A percentile compares a stretch with the other conserved stretches of the same genome.
These are phyloP conservation scores for Leccinum subrobustum DNA, from an alignment of 1,284 basidiomycete species.

Conservation along the genomic window DNA sequence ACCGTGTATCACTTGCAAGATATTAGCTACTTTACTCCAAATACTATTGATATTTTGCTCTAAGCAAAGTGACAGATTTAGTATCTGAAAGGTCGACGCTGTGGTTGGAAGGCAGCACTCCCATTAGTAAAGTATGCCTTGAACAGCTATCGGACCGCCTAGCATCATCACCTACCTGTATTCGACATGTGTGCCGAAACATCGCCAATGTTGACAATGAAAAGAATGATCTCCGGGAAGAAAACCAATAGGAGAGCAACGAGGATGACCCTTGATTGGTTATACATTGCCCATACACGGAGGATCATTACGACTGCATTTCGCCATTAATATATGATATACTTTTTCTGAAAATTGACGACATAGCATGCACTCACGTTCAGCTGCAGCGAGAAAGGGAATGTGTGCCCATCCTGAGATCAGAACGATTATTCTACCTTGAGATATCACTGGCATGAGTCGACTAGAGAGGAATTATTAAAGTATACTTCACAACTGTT, in stretches of 20 bases:
- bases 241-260: background rate
- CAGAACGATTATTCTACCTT: background rate
- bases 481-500: constrained; percentile 6
- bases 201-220: background rate
- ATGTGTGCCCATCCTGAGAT: background rate
- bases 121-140: background rate
- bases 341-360: background rate
- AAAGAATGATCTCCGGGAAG: background rate
- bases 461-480: background rate
- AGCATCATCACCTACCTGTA: background rate
- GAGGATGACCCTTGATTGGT: constrained; percentile 2
- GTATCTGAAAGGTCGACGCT: background rate
- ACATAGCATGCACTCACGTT: background rate
- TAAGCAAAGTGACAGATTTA: background rate
- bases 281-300: constrained; percentile 10
- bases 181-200: background rate
- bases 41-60: background rate
- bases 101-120: background rate
- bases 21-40: background rate
- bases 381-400: constrained; percentile 6
- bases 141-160: background rate
- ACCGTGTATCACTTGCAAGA: background rate
- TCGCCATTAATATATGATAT: background rate
- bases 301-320: constrained; percentile 4
- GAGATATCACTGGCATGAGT: background rate